These are phyloP conservation scores for Tulasnella sp. DNA, from an alignment of 768 basidiomycete genomes.

Conservation along the genomic window DNA sequence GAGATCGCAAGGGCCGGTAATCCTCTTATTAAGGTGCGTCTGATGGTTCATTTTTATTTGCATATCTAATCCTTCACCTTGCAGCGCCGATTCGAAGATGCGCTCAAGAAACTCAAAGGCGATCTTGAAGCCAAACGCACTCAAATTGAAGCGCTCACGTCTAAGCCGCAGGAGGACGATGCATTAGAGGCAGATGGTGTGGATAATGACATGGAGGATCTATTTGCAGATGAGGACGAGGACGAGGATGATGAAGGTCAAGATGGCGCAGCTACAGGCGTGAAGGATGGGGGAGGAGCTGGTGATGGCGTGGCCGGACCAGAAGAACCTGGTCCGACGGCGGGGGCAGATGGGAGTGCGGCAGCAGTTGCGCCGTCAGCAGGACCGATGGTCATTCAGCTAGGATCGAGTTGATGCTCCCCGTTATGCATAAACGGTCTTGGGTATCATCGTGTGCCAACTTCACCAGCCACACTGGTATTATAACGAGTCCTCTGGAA, in stretches of 20 bases:
- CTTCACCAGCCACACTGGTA: no score
- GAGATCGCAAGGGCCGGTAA: conserved; percentile 79
- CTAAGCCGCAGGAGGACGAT: conserved; percentile 28
- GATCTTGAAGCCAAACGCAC: conserved; percentile 77
- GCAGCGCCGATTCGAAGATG: conserved; percentile 89
- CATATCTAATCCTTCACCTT: neutral
- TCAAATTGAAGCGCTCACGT: conserved; percentile 58
- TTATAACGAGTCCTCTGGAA: conserved; percentile 11
- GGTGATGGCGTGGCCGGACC: neutral
- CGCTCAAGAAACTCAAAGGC: conserved; percentile 71
- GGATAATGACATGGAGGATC: conserved; percentile 10
- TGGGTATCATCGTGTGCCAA: neutral
- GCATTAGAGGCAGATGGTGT: conserved; percentile 27
- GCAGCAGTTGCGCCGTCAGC: neutral
- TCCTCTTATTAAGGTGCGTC: conserved; percentile 78
- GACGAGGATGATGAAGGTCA: conserved; percentile 28
- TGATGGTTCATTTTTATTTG: no score
- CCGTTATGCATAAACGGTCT: neutral
- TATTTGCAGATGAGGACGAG: conserved; percentile 27
- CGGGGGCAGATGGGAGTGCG: neutral
- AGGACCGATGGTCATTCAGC: conserved; percentile 1
- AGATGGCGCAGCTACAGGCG: neutral
- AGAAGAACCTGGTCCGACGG: neutral
- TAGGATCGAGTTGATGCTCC: neutral
- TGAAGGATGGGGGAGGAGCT: neutral